Conservation (phyloP, 176 grass and related monocot genomes). For the Sorghum bicolor region Sorghum_bicolor_NCBIv3 NC_012873.2:13836001-13836500, state of each 20-base stretch:
- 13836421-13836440: not conserved
- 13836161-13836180: not conserved
- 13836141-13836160: not conserved
- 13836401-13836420: not conserved
- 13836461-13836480: not conserved
- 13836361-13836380: not conserved
- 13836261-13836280: not conserved
- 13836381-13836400: not conserved
- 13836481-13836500: not conserved
- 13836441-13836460: not conserved
- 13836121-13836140: not conserved
- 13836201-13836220: not conserved
- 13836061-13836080: not conserved
- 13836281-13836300: not conserved
- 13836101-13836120: not conserved
- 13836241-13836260: not conserved
- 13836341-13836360: not conserved
- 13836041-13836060: slow-evolving; percentile 20
- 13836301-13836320: not conserved
- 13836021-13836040: slow-evolving; percentile 45
- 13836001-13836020: not conserved
- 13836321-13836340: not conserved
- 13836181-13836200: not conserved
- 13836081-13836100: not conserved
- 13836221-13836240: not conserved